Base-by-base conservation (phyloP, 2,329 filamentous ascomycete genomes). In the Trichoderma endophyticum region DNA sequence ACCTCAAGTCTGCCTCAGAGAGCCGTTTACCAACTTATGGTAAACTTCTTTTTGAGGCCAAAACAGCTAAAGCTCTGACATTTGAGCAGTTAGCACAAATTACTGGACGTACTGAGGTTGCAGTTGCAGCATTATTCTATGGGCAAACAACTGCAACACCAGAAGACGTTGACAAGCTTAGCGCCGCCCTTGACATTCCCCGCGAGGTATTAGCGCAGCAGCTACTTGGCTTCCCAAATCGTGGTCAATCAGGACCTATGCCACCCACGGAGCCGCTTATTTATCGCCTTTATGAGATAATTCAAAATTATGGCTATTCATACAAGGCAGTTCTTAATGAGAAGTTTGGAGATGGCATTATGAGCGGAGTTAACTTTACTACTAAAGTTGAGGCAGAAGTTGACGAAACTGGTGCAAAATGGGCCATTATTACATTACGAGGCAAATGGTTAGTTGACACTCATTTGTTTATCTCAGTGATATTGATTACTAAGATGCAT, bases 241-340 rank as follows among this genome's bases (percentile, higher is more conserved):
- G 60, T n/a, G 60, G 60, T 15, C 60, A 63, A 28, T 39, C 60
- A 12, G 60, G 60, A 28, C 60, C 60, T 5, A 63, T 63, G 60
- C 60, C 60, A n/a, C 60, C 60, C 34, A 63, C 34, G 15, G 60
- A 63, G 34, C 60, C 60, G 12, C 60, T 63, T n/a, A 63, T 63
- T 43, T 63, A 63, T 36, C 60, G 60, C 11, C 36, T 63, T 24
- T 63, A 63, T 12, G 60, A 63, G 24, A 63, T 63, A 18, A 11
- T 63, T 6, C 60, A 63, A 11, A 63, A 48, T 15, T 63, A 63
- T 26, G 60, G 60, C 14, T 63, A 63, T n/a, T 39, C 60, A 21
- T 63, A 43, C 60, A 63, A 63, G 21, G 60, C 60, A 12, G 60
- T 63, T 34, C 60, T 63, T 26, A 63, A 63, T 63, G 60, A 63